These are phyloP conservation scores for Piper betle DNA, from an alignment of 164 flowering plant genomes.

Conservation along the genomic window DNA sequence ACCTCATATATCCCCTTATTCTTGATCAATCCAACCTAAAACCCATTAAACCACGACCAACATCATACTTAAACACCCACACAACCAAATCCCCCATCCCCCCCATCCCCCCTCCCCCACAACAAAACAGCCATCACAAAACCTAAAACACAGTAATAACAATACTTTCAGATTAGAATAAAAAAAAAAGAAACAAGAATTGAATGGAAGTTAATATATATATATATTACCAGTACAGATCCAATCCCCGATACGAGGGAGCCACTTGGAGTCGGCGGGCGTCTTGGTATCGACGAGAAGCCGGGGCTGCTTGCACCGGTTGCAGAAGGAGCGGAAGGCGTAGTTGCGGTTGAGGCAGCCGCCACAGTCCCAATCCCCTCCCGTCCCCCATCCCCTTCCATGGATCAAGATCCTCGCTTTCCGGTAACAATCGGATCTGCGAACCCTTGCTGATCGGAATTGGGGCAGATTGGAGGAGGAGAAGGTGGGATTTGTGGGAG, in stretches of 20 bases:
- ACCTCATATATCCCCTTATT: too few relatives aligned
- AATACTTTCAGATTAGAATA: background rate
- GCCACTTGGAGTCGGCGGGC: constrained; percentile 87
- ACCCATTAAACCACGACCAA: too few relatives aligned
- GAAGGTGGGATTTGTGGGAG: too few relatives aligned
- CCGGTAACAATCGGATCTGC: background rate
- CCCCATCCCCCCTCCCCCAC: too few relatives aligned
- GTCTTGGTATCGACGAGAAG: constrained; percentile 77
- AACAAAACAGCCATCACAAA: too few relatives aligned
- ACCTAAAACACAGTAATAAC: too few relatives aligned
- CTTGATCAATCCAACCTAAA: too few relatives aligned
- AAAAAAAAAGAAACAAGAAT: background rate
- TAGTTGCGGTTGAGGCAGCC: constrained; percentile 81
- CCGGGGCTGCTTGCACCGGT: constrained; percentile 88
- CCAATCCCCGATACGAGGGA: constrained; percentile 91
- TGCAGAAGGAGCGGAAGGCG: constrained; percentile 85
- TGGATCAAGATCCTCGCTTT: background rate
- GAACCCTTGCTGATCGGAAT: background rate
- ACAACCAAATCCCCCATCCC: too few relatives aligned
- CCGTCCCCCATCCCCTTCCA: constrained; percentile 42
- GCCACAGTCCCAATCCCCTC: constrained; percentile 94
- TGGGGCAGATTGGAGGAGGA: too few relatives aligned
- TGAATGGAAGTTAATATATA: background rate
- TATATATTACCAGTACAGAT: constrained; percentile 60
- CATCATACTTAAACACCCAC: too few relatives aligned